Evolutionary conservation across 2,329 filamentous ascomycete species (phyloP).

Genomic region (Cytospora chrysosperma): DNA sequence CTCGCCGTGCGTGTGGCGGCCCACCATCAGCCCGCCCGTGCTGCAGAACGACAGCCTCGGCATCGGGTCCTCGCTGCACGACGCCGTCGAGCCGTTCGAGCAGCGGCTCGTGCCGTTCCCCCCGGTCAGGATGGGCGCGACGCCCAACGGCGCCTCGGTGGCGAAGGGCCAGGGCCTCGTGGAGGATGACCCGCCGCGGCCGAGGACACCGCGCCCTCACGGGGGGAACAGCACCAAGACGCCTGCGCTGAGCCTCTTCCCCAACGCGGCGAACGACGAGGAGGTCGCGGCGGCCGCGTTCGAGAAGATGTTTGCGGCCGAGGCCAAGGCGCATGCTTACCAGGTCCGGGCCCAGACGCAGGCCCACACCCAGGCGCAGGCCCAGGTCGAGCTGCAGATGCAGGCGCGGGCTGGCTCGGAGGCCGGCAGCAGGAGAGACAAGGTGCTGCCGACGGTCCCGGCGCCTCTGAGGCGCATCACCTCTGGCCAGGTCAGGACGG

Average conservation of each 20-base stretch:
- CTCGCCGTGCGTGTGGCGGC: slow-evolving; percentile 22
- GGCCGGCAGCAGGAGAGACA: neutral
- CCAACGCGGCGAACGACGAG: slow-evolving; percentile 20
- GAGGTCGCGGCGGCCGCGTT: slow-evolving; percentile 22
- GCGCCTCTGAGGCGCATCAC: slow-evolving; percentile 19
- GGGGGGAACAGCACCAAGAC: slow-evolving; percentile 1
- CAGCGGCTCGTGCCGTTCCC: slow-evolving; percentile 22
- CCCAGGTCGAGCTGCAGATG: neutral
- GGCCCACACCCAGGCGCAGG: neutral
- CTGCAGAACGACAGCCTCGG: slow-evolving; percentile 23
- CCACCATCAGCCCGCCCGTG: slow-evolving; percentile 23
- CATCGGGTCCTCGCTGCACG: neutral
- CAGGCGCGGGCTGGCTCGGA: neutral
- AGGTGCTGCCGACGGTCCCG: slow-evolving; percentile 4
- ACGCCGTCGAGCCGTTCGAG: slow-evolving; percentile 11
- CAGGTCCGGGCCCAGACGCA: slow-evolving; percentile 10
- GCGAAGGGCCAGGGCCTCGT: neutral
- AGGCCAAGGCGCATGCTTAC: slow-evolving; percentile 17
- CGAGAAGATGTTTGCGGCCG: slow-evolving; percentile 21
- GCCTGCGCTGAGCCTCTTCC: slow-evolving; percentile 17
- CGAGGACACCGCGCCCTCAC: slow-evolving; percentile 15
- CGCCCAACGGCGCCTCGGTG: neutral
- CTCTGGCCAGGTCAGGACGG: slow-evolving; percentile 23
- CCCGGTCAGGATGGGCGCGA: slow-evolving; percentile 4
- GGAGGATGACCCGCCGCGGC: neutral